Percentiles rank a stretch among this genome's conserved stretches.
Evolutionary conservation across 2,329 filamentous ascomycete genomes (phyloP).

Genomic region (Pestalotiopsis sp.): DNA sequence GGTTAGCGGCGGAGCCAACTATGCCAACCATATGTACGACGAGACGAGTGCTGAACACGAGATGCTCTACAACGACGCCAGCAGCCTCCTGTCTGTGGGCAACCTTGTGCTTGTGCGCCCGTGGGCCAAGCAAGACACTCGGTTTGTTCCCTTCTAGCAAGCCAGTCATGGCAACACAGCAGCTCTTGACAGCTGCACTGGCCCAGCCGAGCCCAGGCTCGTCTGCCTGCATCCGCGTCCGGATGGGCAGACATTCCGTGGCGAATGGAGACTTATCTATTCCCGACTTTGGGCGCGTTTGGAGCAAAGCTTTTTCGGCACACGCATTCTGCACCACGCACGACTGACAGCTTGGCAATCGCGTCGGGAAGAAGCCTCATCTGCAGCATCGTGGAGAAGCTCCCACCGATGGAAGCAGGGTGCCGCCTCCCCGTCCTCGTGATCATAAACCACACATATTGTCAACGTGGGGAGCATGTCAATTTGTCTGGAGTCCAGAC

Average conservation of each 20-base stretch:
- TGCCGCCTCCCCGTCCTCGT: not conserved
- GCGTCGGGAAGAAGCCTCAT: not conserved
- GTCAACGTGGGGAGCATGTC: not conserved
- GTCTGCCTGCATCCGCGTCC: not conserved
- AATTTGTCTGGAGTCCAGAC: not conserved
- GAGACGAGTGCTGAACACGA: conserved; percentile 8
- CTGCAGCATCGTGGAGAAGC: not conserved
- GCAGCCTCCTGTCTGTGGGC: not conserved
- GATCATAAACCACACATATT: not conserved
- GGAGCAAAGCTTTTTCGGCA: not conserved
- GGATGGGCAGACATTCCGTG: not conserved
- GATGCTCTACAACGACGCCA: conserved; percentile 1
- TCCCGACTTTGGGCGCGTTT: not conserved
- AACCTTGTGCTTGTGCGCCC: conserved; percentile 10
- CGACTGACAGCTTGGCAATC: not conserved
- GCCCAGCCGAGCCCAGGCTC: not conserved
- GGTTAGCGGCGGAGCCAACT: not conserved
- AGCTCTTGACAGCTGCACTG: not conserved
- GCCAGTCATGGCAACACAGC: not conserved
- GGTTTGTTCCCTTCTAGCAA: not conserved
- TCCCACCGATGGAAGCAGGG: not conserved
- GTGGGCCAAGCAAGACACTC: not conserved
- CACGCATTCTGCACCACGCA: not conserved
- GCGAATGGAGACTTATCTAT: not conserved
- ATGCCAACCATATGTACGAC: not conserved